These are phyloP conservation scores for Blastobotrys capitulatus DNA, from an alignment of 1,139 yeast genomes.

Conservation along the genomic window DNA sequence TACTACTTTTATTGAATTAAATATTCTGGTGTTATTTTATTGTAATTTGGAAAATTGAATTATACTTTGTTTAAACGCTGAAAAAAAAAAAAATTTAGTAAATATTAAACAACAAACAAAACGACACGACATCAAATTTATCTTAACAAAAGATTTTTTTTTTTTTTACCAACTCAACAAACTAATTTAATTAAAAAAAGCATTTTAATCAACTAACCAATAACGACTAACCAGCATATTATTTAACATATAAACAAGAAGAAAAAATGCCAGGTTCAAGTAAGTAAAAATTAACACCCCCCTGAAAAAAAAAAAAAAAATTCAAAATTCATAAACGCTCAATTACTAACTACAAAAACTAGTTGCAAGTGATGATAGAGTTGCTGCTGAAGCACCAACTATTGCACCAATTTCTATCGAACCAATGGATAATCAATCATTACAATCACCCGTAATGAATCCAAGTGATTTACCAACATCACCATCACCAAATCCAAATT, in stretches of 20 bases:
- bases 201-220: not conserved
- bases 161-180: not conserved
- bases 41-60: too few species aligned
- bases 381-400: slow-evolving; percentile 21
- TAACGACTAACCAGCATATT: not conserved
- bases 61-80: not conserved
- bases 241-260: not conserved
- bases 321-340: not conserved
- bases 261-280: slow-evolving; percentile 7
- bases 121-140: not conserved
- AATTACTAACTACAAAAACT: not conserved
- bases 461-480: slow-evolving; percentile 13
- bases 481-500: slow-evolving; percentile 3
- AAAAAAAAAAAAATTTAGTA: not conserved
- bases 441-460: slow-evolving; percentile 21
- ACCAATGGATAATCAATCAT: slow-evolving; percentile 17
- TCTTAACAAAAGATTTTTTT: too few species aligned
- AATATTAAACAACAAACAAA: not conserved
- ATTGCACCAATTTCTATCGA: slow-evolving; percentile 25
- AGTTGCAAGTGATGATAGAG: slow-evolving; percentile 12
- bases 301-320: not conserved
- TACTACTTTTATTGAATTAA: too few species aligned
- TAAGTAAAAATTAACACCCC: not conserved
- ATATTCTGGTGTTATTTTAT: too few species aligned
- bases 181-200: not conserved